Base-by-base conservation (phyloP, 1,139 yeast genomes). In the Kodamaea fungicola region DNA sequence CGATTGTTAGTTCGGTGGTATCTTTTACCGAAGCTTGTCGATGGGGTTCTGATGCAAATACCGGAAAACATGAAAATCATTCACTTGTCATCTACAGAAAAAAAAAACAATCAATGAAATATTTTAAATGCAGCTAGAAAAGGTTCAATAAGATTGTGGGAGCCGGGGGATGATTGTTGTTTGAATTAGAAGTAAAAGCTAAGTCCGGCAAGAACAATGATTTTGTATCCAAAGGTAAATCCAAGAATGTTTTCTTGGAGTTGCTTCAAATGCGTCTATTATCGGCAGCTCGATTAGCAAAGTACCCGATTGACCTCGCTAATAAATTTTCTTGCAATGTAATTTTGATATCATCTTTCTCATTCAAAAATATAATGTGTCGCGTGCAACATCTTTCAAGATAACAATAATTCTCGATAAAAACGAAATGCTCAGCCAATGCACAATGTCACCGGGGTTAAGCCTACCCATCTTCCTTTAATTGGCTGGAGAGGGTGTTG, bases 351-450 rank as follows among this genome's bases (percentile, higher is more conserved):
- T 52, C 49, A 2, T 55, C 48, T 23, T 7, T 28, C 8, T 27
- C 10, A 8, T 9, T 41, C 25, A 74, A 49, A 37, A 45, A 51
- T 1, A 45, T 25, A 42, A 58, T 2, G 67, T 54, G 8, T 46
- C 41, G 8, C 37, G 22, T 1, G 78, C 74, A 2, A 58, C 71
- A 13, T 59, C 56, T 39, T 56, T 54, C 42, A 73, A 53, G 5
- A 71, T 67, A 25, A 73, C 58, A 13, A 74, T 67, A 9, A 70
- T 55, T 24, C 79, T 52, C 34, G 55, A 59, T 36, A 73, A 55
- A 38, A 67, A 69, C 8, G 76, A 67, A 28, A 74, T 49, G 35
- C 62, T 68, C 8, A 74, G 63, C 78, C 78, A 74, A 42, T 69
- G 61, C 31, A 59, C 54, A 26, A 74, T 64, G 30, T 61, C 49